Percentiles rank a stretch among this genome's conserved stretches.
phyloP scores from a whole-genome alignment of 2,329 filamentous ascomycete genomes.

The Macroventuria anomochaeta region DNA sequence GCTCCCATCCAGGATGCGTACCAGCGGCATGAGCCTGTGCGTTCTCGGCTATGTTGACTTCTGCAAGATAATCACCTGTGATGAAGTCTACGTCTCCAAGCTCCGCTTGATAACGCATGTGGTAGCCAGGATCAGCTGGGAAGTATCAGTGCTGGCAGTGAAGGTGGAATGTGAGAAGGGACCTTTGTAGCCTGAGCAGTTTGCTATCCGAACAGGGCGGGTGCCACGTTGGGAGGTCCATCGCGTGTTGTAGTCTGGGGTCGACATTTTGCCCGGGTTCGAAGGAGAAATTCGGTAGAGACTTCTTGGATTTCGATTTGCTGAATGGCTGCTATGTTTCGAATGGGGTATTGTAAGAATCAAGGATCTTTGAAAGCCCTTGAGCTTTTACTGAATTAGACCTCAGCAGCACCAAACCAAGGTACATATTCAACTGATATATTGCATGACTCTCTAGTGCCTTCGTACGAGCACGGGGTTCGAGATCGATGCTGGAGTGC shows the following conservation, averaged over 20 bases:
- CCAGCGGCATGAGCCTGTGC: conserved; percentile 51
- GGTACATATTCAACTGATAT: not conserved
- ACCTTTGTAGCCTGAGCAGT: conserved; percentile 49
- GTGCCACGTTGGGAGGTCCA: conserved; percentile 38
- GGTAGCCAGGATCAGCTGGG: conserved; percentile 47
- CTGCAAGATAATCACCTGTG: conserved; percentile 52
- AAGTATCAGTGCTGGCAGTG: conserved; percentile 3
- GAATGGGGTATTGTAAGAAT: not conserved
- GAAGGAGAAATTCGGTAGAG: no score
- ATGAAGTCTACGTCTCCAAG: conserved; percentile 50
- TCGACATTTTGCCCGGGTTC: conserved; percentile 15
- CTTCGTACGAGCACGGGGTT: not conserved
- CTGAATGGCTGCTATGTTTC: no score
- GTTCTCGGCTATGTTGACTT: conserved; percentile 57
- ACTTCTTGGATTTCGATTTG: no score
- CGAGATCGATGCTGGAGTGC: not conserved
- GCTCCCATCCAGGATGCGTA: conserved; percentile 54
- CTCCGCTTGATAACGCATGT: conserved; percentile 46
- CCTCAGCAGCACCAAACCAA: no score
- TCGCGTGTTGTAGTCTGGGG: conserved; percentile 27
- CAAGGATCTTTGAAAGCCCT: no score
- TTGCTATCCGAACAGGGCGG: conserved; percentile 48
- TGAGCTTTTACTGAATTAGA: no score
- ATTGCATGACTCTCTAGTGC: not conserved
- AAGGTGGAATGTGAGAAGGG: not conserved